These are phyloP conservation scores for Trifolium dubium DNA, from an alignment of 306 rosid species.

Conservation along the genomic window DNA sequence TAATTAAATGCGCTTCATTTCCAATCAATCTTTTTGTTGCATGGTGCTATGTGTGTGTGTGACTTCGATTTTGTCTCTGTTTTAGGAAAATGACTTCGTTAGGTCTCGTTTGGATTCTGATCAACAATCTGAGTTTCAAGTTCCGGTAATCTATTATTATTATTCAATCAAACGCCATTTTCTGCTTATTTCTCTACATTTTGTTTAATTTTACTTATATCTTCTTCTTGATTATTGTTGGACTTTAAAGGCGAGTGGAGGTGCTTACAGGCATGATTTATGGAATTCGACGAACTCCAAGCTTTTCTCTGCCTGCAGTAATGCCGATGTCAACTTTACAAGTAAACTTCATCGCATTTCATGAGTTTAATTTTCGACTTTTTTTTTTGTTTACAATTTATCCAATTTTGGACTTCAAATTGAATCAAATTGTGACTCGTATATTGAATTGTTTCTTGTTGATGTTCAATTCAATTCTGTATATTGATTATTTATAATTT, in stretches of 20 bases:
- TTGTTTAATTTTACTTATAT: neutral
- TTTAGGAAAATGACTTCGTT: slow-evolving; percentile 41
- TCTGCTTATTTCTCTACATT: slow-evolving; percentile 21
- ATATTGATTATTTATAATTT: no score
- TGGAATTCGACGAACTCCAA: slow-evolving; percentile 64
- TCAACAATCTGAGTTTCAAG: slow-evolving; percentile 37
- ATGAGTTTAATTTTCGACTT: neutral
- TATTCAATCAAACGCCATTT: neutral
- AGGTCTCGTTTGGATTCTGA: slow-evolving; percentile 35
- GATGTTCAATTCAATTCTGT: no score
- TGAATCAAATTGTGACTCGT: neutral
- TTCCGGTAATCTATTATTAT: slow-evolving; percentile 45
- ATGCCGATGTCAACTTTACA: slow-evolving; percentile 55
- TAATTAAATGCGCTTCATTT: no score
- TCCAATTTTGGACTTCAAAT: slow-evolving; percentile 9
- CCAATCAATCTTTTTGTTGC: neutral
- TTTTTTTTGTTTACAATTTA: neutral
- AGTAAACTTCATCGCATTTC: slow-evolving; percentile 45
- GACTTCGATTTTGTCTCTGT: neutral
- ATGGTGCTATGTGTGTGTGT: neutral
- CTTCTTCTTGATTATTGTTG: neutral
- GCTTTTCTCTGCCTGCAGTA: slow-evolving; percentile 65
- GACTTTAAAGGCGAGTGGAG: slow-evolving; percentile 53
- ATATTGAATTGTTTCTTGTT: slow-evolving; percentile 2
- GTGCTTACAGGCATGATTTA: slow-evolving; percentile 55